Conservation (phyloP, 176 grass and related monocot genomes). For the Ensete glaucum region DNA sequence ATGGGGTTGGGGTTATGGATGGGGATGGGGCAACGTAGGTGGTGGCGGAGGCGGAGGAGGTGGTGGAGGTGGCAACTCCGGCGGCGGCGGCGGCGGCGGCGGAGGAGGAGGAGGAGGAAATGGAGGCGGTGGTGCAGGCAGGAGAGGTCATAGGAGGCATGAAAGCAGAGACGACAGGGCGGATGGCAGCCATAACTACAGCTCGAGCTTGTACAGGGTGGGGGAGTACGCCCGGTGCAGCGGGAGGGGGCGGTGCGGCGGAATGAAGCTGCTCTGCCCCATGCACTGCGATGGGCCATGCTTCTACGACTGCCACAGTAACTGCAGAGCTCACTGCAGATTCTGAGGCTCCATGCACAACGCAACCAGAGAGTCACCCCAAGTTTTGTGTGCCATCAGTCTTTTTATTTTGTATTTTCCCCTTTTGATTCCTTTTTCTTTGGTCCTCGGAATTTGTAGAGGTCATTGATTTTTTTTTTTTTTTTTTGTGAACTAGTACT, state of each 20-base stretch:
- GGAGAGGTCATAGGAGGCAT: background rate
- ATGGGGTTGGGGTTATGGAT: slow-evolving; percentile 20
- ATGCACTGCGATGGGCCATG: slow-evolving; percentile 83
- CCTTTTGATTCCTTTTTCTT: no score
- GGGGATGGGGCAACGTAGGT: slow-evolving; percentile 8
- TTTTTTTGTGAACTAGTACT: no score
- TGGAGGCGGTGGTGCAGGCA: background rate
- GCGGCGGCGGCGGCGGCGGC: background rate
- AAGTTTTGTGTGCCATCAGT: background rate
- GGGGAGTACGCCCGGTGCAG: slow-evolving; percentile 79
- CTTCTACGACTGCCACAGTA: slow-evolving; percentile 84
- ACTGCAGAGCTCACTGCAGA: slow-evolving; percentile 79
- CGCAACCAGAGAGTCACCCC: background rate
- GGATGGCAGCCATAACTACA: slow-evolving; percentile 40
- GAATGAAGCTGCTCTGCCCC: slow-evolving; percentile 63
- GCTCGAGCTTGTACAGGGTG: slow-evolving; percentile 57
- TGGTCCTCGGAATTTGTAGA: no score
- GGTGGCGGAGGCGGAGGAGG: slow-evolving; percentile 23
- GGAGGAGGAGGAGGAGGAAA: background rate
- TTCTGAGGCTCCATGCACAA: slow-evolving; percentile 22
- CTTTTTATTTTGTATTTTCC: background rate
- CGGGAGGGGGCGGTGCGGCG: slow-evolving; percentile 41
- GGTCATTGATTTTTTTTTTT: no score
- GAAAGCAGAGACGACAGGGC: background rate
- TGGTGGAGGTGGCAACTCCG: background rate